Evolutionary conservation across 345 rosid species (phyloP).

Genomic region (Boechera stricta): DNA sequence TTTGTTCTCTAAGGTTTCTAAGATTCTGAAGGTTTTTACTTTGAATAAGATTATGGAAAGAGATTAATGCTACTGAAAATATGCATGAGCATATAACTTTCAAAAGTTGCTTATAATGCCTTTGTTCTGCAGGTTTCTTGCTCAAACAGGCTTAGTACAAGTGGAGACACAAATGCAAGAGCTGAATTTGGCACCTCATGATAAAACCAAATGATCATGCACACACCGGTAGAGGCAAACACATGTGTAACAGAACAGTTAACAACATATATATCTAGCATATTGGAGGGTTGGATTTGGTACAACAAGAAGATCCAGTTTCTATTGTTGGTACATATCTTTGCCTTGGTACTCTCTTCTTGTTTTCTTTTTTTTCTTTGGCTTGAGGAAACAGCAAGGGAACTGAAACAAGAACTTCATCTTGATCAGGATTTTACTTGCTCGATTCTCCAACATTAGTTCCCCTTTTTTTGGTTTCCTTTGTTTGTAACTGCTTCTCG

Average conservation of each 20-base stretch:
- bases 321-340: conserved; percentile 19
- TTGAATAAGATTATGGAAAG: neutral
- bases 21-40: conserved; percentile 1
- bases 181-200: conserved; percentile 61
- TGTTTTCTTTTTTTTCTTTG: conserved; percentile 53
- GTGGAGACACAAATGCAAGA: conserved; percentile 86
- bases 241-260: conserved; percentile 21
- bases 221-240: conserved; percentile 2
- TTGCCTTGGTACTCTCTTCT: conserved; percentile 40
- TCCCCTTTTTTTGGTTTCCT: neutral
- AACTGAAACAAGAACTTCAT: conserved; percentile 57
- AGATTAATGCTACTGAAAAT: neutral
- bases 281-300: conserved; percentile 29
- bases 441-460: conserved; percentile 15
- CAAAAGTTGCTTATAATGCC: conserved; percentile 26
- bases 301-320: conserved; percentile 26
- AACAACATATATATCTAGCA: conserved; percentile 33
- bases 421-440: conserved; percentile 26
- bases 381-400: conserved; percentile 53
- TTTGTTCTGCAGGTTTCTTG: conserved; percentile 75
- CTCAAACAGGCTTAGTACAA: conserved; percentile 78
- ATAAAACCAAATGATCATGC: conserved; percentile 43
- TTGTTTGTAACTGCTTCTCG: conserved; percentile 30
- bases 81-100: neutral
- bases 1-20: conserved; percentile 5